Percentiles rank a stretch among this genome's conserved stretches.
Evolutionary conservation across 805 yeast genomes (phyloP).

Genomic region (Saccharomycopsis synnaedendra): DNA sequence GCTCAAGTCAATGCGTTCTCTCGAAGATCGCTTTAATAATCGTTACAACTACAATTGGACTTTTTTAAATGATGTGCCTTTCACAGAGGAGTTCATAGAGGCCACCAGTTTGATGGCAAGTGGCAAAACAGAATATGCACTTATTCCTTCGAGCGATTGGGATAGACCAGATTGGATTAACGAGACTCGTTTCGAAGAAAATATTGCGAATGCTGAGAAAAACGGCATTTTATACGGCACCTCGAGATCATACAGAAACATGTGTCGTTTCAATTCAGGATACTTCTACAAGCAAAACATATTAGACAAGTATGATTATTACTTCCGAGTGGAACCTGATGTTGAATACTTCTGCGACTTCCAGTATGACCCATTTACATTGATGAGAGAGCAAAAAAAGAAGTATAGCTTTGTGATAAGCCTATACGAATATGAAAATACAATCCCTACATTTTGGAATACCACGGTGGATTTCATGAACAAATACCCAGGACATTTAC

Average conservation of each 20-base stretch:
- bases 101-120: constrained; percentile 49
- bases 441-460: constrained; percentile 81
- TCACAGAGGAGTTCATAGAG: constrained; percentile 48
- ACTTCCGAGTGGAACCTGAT: constrained; percentile 93
- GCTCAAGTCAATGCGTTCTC: constrained; percentile 58
- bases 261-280: constrained; percentile 94
- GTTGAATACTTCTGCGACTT: constrained; percentile 84
- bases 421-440: constrained; percentile 69
- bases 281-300: constrained; percentile 74
- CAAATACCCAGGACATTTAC: constrained; percentile 49
- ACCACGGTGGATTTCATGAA: constrained; percentile 53
- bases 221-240: constrained; percentile 52
- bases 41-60: constrained; percentile 68
- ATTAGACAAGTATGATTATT: constrained; percentile 66
- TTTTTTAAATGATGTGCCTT: constrained; percentile 64
- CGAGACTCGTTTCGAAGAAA: constrained; percentile 36
- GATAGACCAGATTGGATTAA: constrained; percentile 65
- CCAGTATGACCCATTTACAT: constrained; percentile 76
- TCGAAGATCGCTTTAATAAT: constrained; percentile 65
- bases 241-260: constrained; percentile 67
- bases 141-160: constrained; percentile 66
- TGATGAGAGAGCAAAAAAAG: constrained; percentile 65
- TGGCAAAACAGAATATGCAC: constrained; percentile 57
- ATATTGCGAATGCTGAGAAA: constrained; percentile 32
- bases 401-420: constrained; percentile 83